A percentile compares a stretch with the other conserved stretches of the same genome.
These are phyloP conservation scores for Basipetospora chlamydospora DNA, from an alignment of 2,329 filamentous ascomycete genomes.

Conservation along the genomic window DNA sequence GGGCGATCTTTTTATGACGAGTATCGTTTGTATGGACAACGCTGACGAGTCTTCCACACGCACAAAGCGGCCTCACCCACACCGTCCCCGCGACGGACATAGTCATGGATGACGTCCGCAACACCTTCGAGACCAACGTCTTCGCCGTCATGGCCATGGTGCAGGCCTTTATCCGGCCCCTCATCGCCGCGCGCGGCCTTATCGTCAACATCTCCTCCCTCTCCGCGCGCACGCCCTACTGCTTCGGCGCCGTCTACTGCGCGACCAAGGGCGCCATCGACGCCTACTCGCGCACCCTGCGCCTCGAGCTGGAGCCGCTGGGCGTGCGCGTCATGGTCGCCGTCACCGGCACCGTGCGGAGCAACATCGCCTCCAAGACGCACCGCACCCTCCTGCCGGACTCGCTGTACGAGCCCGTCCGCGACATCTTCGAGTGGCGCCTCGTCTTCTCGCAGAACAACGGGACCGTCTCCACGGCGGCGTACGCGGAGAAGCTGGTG, in stretches of 20 bases:
- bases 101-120: constrained; percentile 34
- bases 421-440: constrained; percentile 29
- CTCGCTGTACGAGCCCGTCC: constrained; percentile 32
- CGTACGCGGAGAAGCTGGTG: constrained; percentile 29
- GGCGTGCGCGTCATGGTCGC: constrained; percentile 42
- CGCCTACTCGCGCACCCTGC: constrained; percentile 36
- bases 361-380: constrained; percentile 29
- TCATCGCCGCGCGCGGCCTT: constrained; percentile 34
- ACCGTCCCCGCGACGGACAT: constrained; percentile 37
- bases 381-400: constrained; percentile 25
- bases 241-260: constrained; percentile 38
- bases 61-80: constrained; percentile 36
- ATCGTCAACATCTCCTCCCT: constrained; percentile 41
- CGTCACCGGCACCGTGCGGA: constrained; percentile 37
- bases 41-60: too few species aligned
- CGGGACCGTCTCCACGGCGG: constrained; percentile 22
- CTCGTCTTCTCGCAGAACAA: constrained; percentile 30
- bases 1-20: too few species aligned
- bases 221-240: constrained; percentile 33
- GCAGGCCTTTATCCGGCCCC: constrained; percentile 31
- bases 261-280: constrained; percentile 41
- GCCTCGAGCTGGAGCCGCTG: constrained; percentile 37
- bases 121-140: constrained; percentile 42
- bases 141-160: constrained; percentile 43
- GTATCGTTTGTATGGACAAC: too few species aligned